phyloP scores from a whole-genome alignment of 1,284 basidiomycete genomes.

The Leccinum pachyderme region DNA sequence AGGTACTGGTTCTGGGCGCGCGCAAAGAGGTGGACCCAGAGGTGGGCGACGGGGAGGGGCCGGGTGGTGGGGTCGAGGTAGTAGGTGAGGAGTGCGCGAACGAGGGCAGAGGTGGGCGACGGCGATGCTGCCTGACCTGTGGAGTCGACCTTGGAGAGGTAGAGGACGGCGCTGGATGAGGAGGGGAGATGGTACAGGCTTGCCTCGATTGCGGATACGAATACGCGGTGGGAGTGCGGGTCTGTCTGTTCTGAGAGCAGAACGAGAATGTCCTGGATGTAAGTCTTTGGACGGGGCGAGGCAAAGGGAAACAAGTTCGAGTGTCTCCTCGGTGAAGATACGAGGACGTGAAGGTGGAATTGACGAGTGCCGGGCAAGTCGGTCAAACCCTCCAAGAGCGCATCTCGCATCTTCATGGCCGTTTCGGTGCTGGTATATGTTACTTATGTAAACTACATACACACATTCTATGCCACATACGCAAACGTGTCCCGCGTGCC shows the following conservation, averaged over 20 bases:
- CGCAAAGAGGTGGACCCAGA: constrained; percentile 91
- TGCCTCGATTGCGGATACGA: constrained; percentile 82
- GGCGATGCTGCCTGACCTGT: constrained; percentile 71
- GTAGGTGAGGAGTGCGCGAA: constrained; percentile 65
- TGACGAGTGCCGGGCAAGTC: constrained; percentile 61
- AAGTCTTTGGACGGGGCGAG: constrained; percentile 57
- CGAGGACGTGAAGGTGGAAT: constrained; percentile 74
- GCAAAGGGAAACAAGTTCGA: constrained; percentile 76
- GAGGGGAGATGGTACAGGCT: constrained; percentile 75
- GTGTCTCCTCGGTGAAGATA: constrained; percentile 69
- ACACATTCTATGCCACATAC: constrained; percentile 65
- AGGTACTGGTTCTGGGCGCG: constrained; percentile 90
- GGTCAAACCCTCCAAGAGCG: constrained; percentile 57
- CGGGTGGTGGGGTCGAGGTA: constrained; percentile 68
- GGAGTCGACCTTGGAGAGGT: constrained; percentile 93
- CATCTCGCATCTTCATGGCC: constrained; percentile 56
- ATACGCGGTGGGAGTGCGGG: constrained; percentile 48
- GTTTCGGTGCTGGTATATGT: not conserved
- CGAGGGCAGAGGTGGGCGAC: constrained; percentile 67
- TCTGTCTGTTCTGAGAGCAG: constrained; percentile 61
- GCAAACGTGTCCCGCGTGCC: constrained; percentile 78
- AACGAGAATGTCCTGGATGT: constrained; percentile 74
- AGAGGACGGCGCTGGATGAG: constrained; percentile 74
- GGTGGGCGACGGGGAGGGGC: constrained; percentile 49
- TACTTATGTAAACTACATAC: no score